phyloP scores from a whole-genome alignment of 2,329 filamentous ascomycete species.

The Fonsecaea multimorphosa region DNA sequence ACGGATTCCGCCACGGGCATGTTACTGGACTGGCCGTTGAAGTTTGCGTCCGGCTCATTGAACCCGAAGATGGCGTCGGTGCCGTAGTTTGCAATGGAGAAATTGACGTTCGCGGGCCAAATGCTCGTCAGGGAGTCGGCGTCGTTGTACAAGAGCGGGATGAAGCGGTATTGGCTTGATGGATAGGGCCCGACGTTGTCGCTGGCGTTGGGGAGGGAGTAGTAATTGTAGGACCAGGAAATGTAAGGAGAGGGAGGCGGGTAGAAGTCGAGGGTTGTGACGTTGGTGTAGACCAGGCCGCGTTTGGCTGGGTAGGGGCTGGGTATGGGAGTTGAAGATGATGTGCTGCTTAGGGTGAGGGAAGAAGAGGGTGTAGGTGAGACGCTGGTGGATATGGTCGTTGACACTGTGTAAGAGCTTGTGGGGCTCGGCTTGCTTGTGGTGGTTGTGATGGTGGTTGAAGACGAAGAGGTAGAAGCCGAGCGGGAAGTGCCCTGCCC shows the following conservation, averaged over 20 bases:
- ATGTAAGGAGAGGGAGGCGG: conserved; percentile 36
- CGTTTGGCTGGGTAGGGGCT: conserved; percentile 39
- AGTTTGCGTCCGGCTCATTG: conserved; percentile 53
- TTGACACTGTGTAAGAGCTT: not conserved
- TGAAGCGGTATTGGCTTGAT: conserved; percentile 45
- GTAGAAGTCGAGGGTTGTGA: conserved; percentile 34
- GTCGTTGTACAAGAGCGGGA: conserved; percentile 65
- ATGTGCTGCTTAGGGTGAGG: conserved; percentile 9
- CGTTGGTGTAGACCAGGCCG: conserved; percentile 50
- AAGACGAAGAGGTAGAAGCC: not conserved
- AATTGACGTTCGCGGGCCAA: conserved; percentile 51
- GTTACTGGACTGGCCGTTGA: conserved; percentile 44
- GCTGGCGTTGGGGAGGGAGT: conserved; percentile 40
- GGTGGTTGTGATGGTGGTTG: not conserved
- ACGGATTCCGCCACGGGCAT: conserved; percentile 48
- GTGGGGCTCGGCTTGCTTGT: not conserved
- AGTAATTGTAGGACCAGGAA: conserved; percentile 56
- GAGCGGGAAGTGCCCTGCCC: not conserved
- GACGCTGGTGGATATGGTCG: conserved; percentile 1
- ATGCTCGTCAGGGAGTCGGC: conserved; percentile 44
- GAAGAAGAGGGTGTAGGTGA: not conserved
- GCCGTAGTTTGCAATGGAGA: conserved; percentile 44
- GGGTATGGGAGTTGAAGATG: conserved; percentile 7
- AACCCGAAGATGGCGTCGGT: conserved; percentile 51
- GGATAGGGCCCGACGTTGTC: conserved; percentile 49